Evolutionary conservation across 371 early-diverging fungal genomes (phyloP).

Genomic region (Synchytrium microbalum): DNA sequence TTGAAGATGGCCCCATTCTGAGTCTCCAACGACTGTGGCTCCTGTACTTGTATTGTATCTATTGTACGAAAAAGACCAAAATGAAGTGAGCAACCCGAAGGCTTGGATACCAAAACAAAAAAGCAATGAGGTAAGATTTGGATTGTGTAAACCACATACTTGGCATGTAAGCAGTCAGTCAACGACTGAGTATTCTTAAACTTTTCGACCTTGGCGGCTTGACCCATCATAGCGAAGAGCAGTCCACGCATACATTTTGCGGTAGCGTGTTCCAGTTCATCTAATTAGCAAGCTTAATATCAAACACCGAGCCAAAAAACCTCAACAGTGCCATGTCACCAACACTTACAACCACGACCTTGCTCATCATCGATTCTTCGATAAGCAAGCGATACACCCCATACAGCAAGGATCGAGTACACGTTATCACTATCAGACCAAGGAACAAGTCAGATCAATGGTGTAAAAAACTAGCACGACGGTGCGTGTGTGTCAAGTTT

Average conservation of each 20-base stretch:
- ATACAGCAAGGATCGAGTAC: conserved; percentile 83
- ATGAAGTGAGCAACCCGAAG: neutral
- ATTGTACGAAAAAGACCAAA: neutral
- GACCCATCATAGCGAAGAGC: conserved; percentile 81
- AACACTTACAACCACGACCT: conserved; percentile 70
- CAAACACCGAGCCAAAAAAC: neutral
- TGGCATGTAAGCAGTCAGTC: conserved; percentile 74
- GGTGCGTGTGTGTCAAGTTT: too few relatives aligned
- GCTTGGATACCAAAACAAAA: neutral
- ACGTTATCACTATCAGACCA: conserved; percentile 68
- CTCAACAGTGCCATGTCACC: neutral
- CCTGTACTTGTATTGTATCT: conserved; percentile 73
- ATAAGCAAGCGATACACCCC: conserved; percentile 78
- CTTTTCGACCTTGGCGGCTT: conserved; percentile 70
- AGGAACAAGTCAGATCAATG: neutral
- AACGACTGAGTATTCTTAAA: conserved; percentile 71
- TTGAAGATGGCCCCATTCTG: conserved; percentile 65
- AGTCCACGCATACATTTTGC: conserved; percentile 79
- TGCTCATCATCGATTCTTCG: conserved; percentile 72
- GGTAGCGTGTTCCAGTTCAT: conserved; percentile 77
- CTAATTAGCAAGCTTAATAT: conserved; percentile 26
- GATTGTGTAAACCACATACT: conserved; percentile 24
- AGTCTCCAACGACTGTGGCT: conserved; percentile 79
- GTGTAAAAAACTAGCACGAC: neutral
- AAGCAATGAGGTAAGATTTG: neutral